A percentile compares a stretch with the other conserved stretches of the same genome.
Conservation (phyloP, 2,329 filamentous ascomycete genomes). For the Stachybotrys echinatus region DNA sequence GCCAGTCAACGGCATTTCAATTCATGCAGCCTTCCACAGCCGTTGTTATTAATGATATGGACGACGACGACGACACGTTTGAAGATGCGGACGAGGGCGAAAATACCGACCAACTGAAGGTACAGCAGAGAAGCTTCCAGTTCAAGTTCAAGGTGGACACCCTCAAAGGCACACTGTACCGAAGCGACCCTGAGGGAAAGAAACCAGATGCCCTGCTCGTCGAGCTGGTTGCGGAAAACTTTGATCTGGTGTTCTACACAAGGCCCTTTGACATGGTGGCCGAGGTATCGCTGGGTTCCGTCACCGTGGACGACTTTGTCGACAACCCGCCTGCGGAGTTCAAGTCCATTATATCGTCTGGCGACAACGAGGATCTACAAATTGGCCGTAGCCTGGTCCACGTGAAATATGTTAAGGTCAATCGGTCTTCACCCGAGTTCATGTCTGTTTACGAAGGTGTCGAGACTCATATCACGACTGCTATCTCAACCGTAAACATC, state of each 20-base stretch:
- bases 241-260: constrained; percentile 82
- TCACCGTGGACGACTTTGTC: constrained; percentile 92
- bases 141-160: constrained; percentile 96
- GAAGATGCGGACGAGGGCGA: constrained; percentile 60
- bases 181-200: constrained; percentile 72
- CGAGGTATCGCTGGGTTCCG: constrained; percentile 78
- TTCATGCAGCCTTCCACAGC: constrained; percentile 68
- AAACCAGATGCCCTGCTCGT: constrained; percentile 79
- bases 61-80: constrained; percentile 62
- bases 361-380: constrained; percentile 64
- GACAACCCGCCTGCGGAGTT: constrained; percentile 86
- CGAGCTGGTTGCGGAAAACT: constrained; percentile 85
- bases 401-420: constrained; percentile 86
- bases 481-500: constrained; percentile 91
- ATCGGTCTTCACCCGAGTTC: constrained; percentile 87
- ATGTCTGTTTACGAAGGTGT: constrained; percentile 87
- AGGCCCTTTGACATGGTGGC: constrained; percentile 90
- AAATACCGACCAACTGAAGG: constrained; percentile 54
- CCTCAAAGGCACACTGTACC: constrained; percentile 86
- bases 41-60: constrained; percentile 73
- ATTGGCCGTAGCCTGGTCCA: constrained; percentile 78
- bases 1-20: constrained; percentile 67
- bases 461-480: constrained; percentile 85
- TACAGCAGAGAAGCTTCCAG: constrained; percentile 89
- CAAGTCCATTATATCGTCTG: constrained; percentile 93